Evolutionary conservation across 306 rosid species (phyloP), one percentile per base, ranked within the genome.

Genomic region (Vigna radiata): DNA sequence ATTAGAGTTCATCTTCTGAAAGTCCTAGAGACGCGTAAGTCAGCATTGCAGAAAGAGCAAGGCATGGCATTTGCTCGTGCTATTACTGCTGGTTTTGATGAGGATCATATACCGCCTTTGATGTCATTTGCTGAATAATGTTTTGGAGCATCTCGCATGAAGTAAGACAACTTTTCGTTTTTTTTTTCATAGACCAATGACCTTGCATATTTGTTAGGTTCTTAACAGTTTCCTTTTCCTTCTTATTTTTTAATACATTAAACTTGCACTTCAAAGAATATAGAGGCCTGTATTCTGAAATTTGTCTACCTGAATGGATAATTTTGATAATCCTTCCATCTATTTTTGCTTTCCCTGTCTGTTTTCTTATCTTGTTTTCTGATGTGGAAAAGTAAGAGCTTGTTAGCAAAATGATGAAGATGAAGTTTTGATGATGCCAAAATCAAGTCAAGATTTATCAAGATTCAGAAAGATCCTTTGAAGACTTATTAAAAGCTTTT

Each of bases 1-100:
- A 77, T 61, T 70, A 96, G 99, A 87, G 93, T 84, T 77, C 97
- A 96, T 81, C 99, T 96, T 79, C 78, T 96, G 81, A 96, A 91
- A 90, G 98, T 96, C 77, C 80, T 96, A 79, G 99, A 96, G 85
- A 88, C 93, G 14, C 98, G 99, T 52, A 96, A 89, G 77, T 85
- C 84, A 67, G 86, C 87, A 86, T 90, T 96, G 50, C 98, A 89
- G 88, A 96, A 96, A 87, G 99, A 96, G 91, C 99, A 96, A 85
- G 99, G 98, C 68, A 96, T 96, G 99, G 98, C 98, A 78, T 96
- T 96, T 86, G 99, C 99, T 37, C 96, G 97, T 27, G 99, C 99
- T 79, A 97, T 89, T 65, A 97, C 99, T 25, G 99, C 99, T 77
- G 99, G 99, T 78, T 96, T 96, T 87, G 93, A 96, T 77, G 78